These are phyloP conservation scores for Lichtheimia corymbifera DNA, from an alignment of 371 early-diverging fungal genomes.

Conservation along the genomic window DNA sequence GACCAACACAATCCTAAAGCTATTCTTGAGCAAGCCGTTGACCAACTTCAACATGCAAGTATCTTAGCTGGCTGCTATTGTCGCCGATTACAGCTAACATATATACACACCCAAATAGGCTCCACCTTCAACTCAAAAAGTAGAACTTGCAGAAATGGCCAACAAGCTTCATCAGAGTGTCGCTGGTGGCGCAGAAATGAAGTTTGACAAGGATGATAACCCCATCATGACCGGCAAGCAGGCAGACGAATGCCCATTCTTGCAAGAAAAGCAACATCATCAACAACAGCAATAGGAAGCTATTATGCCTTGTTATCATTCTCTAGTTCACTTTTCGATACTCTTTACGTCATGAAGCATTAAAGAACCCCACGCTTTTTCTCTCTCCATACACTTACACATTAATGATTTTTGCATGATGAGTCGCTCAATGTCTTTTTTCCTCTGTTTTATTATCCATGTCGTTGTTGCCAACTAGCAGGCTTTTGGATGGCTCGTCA, in stretches of 20 bases:
- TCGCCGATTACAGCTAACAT: neutral
- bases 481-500: neutral
- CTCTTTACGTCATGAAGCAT: neutral
- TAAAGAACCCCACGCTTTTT: constrained; percentile 1
- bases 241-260: constrained; percentile 28
- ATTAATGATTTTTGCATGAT: too few relatives aligned
- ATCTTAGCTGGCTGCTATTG: neutral
- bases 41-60: constrained; percentile 13
- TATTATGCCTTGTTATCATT: neutral
- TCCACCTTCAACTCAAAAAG: constrained; percentile 18
- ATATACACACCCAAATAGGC: constrained; percentile 6
- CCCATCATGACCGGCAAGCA: constrained; percentile 19
- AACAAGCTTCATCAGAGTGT: constrained; percentile 23
- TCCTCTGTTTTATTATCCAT: too few relatives aligned
- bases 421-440: too few relatives aligned
- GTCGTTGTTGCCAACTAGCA: too few relatives aligned
- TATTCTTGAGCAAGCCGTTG: constrained; percentile 15
- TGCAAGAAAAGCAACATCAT: constrained; percentile 9
- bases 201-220: constrained; percentile 29
- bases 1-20: constrained; percentile 8
- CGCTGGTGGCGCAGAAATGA: constrained; percentile 29
- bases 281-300: neutral
- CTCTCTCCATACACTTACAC: too few relatives aligned
- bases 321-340: neutral
- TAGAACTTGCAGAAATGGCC: constrained; percentile 22